Evolutionary conservation across 805 yeast genomes (phyloP).

Genomic region (Clavispora carvajalis): DNA sequence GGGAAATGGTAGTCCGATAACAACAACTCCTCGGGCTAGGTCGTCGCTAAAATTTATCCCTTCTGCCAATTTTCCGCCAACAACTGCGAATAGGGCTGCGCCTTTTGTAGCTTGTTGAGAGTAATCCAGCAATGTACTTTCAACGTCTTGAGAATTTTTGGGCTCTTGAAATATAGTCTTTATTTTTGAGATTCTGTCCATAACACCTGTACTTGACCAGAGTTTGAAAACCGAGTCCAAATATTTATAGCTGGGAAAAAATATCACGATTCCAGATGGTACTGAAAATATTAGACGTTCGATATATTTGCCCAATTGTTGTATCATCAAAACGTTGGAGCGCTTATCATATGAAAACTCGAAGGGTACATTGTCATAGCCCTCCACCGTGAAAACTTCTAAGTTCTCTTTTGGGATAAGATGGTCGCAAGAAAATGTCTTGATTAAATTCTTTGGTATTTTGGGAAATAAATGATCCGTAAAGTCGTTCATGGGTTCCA

Average conservation of each 20-base stretch:
- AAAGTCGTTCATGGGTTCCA: constrained; percentile 84
- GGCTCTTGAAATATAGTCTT: constrained; percentile 60
- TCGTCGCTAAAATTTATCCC: constrained; percentile 89
- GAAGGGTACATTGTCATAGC: constrained; percentile 25
- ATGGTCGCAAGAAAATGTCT: constrained; percentile 72
- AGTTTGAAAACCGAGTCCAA: constrained; percentile 42
- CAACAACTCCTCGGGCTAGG: constrained; percentile 79
- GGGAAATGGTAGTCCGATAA: constrained; percentile 89
- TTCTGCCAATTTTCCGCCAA: constrained; percentile 89
- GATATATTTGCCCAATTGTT: constrained; percentile 47
- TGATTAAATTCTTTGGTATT: constrained; percentile 31
- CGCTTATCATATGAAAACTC: constrained; percentile 71
- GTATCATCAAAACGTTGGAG: constrained; percentile 39
- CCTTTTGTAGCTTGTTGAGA: constrained; percentile 44
- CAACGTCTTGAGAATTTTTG: constrained; percentile 35
- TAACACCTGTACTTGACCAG: constrained; percentile 45
- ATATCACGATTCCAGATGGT: constrained; percentile 75
- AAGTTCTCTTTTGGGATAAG: constrained; percentile 70
- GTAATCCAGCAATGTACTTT: constrained; percentile 46
- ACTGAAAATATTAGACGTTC: constrained; percentile 37
- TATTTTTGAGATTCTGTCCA: constrained; percentile 28
- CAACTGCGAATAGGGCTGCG: constrained; percentile 74
- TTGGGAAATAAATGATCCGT: constrained; percentile 61
- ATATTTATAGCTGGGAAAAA: constrained; percentile 81
- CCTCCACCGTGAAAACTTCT: constrained; percentile 49